A percentile compares a stretch with the other conserved stretches of the same genome.
phyloP scores from a whole-genome alignment of 495 filamentous ascomycete species.

The Polyplosphaeria fusca region DNA sequence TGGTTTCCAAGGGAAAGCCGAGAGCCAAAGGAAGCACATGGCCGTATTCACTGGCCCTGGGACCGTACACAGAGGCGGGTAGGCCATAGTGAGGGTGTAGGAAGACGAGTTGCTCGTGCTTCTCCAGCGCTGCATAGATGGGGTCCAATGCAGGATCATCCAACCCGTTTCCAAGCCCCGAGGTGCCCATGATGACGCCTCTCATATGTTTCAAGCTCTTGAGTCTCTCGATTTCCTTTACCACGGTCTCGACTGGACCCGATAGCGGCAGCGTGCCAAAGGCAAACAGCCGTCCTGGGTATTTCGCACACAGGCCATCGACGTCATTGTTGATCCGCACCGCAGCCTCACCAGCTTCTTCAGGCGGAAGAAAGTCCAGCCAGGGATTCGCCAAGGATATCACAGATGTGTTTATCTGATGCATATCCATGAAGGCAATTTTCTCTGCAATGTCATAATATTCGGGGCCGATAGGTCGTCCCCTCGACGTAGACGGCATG shows the following conservation, averaged over 20 bases:
- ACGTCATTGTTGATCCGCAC: slow-evolving; percentile 73
- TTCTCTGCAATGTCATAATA: slow-evolving; percentile 72
- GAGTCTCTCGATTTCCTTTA: slow-evolving; percentile 63
- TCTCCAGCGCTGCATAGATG: slow-evolving; percentile 66
- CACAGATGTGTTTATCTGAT: slow-evolving; percentile 76
- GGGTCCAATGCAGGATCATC: slow-evolving; percentile 72
- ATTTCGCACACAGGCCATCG: slow-evolving; percentile 58
- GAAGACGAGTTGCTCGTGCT: slow-evolving; percentile 65
- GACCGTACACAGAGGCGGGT: slow-evolving; percentile 73
- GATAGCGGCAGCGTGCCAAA: slow-evolving; percentile 81
- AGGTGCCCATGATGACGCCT: slow-evolving; percentile 84
- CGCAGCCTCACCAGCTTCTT: slow-evolving; percentile 61
- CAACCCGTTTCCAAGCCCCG: slow-evolving; percentile 74
- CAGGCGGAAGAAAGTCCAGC: slow-evolving; percentile 76
- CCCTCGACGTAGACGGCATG: slow-evolving; percentile 52
- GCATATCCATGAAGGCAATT: slow-evolving; percentile 80
- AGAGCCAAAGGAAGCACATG: slow-evolving; percentile 84
- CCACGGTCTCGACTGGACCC: slow-evolving; percentile 57
- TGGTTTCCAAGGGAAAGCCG: slow-evolving; percentile 92
- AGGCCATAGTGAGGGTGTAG: slow-evolving; percentile 94
- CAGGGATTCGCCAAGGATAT: slow-evolving; percentile 93
- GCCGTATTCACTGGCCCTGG: slow-evolving; percentile 67
- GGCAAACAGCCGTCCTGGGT: slow-evolving; percentile 65
- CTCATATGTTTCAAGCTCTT: slow-evolving; percentile 62
- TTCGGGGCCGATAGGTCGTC: slow-evolving; percentile 71